Percentiles rank a stretch among this genome's conserved stretches.
Evolutionary conservation across 306 rosid species (phyloP).

Genomic region (Sindora glabra): DNA sequence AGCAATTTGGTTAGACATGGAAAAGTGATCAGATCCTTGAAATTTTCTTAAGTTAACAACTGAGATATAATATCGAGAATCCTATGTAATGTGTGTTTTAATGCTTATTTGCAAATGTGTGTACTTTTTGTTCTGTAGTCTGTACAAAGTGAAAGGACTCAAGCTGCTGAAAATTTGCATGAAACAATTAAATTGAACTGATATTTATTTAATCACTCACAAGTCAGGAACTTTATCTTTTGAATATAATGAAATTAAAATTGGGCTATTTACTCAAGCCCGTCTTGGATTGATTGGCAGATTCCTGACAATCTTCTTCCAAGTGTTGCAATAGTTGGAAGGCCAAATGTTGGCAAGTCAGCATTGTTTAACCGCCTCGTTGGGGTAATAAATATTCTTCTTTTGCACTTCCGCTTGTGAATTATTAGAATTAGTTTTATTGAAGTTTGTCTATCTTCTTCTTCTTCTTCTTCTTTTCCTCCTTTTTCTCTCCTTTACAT

Average conservation of each 20-base stretch:
- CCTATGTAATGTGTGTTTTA: too few relatives aligned
- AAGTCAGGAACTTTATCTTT: slow-evolving; percentile 10
- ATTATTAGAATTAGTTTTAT: too few relatives aligned
- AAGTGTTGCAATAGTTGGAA: slow-evolving; percentile 79
- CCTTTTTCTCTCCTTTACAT: neutral
- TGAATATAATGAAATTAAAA: slow-evolving; percentile 4
- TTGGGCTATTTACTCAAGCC: slow-evolving; percentile 18
- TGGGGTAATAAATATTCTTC: slow-evolving; percentile 52
- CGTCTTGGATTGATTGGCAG: slow-evolving; percentile 38
- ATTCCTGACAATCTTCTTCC: slow-evolving; percentile 87
- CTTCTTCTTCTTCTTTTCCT: too few relatives aligned
- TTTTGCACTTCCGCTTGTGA: neutral
- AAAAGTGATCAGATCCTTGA: too few relatives aligned
- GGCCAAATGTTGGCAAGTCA: slow-evolving; percentile 97
- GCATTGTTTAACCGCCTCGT: slow-evolving; percentile 90
- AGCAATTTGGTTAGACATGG: too few relatives aligned
- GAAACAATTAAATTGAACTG: neutral
- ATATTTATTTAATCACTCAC: neutral
- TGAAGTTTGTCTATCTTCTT: too few relatives aligned
- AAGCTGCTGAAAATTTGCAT: neutral
- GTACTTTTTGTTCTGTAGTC: neutral
- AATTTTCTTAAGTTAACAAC: too few relatives aligned
- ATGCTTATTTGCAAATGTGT: too few relatives aligned
- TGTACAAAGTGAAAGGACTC: neutral
- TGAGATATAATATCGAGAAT: too few relatives aligned